Conservation (phyloP, 371 early-diverging fungal species). For the Apophysomyces ossiformis region DNA sequence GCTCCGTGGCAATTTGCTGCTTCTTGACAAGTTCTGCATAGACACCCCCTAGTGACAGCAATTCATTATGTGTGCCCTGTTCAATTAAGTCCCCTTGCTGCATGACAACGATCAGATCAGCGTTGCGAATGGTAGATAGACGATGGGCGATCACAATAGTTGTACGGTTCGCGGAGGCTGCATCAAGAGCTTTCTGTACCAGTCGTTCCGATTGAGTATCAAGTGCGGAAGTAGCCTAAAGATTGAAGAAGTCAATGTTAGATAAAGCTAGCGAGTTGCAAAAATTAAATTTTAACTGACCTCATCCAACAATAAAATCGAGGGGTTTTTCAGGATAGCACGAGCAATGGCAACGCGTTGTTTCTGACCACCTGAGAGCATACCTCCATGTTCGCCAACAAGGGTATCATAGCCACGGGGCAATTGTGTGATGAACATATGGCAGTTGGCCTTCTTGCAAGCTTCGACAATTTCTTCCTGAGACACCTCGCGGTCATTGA, state of each 20-base stretch:
- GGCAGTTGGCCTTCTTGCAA: slow-evolving; percentile 69
- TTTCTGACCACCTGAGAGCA: slow-evolving; percentile 80
- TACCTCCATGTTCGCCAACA: slow-evolving; percentile 66
- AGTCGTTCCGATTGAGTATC: slow-evolving; percentile 82
- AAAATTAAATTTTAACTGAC: slow-evolving; percentile 1
- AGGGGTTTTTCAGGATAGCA: slow-evolving; percentile 37
- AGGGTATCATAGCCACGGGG: slow-evolving; percentile 76
- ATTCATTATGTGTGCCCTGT: slow-evolving; percentile 72
- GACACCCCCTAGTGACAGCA: slow-evolving; percentile 55
- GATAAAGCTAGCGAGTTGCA: too few species aligned
- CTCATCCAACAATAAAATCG: slow-evolving; percentile 40
- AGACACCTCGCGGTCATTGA: slow-evolving; percentile 33
- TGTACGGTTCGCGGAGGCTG: slow-evolving; percentile 77
- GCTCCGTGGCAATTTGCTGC: slow-evolving; percentile 54
- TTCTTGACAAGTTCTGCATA: slow-evolving; percentile 64
- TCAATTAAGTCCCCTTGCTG: slow-evolving; percentile 74
- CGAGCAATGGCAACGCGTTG: slow-evolving; percentile 47
- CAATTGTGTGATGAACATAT: slow-evolving; percentile 73
- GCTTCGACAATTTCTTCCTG: slow-evolving; percentile 61
- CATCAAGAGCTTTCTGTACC: slow-evolving; percentile 82
- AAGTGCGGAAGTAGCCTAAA: slow-evolving; percentile 74
- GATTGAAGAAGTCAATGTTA: too few species aligned
- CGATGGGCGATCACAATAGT: slow-evolving; percentile 95
- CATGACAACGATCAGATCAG: slow-evolving; percentile 86
- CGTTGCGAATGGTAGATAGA: slow-evolving; percentile 78